Conservation (phyloP, 805 yeast species). For the Metschnikowia cerradonensis region DNA sequence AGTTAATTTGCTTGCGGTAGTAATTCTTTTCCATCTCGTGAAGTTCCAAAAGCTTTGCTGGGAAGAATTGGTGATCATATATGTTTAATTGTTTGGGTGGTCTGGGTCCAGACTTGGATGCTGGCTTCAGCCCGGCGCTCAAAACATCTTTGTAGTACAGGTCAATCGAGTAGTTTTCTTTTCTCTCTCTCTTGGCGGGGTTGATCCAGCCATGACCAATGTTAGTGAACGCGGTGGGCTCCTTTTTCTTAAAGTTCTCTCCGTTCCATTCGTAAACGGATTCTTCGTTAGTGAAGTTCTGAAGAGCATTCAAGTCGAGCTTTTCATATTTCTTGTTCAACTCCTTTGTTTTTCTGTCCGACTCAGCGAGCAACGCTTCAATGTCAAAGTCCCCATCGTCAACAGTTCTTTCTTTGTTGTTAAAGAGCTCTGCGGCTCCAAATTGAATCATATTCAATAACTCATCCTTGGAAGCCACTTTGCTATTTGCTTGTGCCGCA, state of each 20-base stretch:
- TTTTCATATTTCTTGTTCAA: slow-evolving; percentile 60
- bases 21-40: slow-evolving; percentile 79
- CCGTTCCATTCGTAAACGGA: slow-evolving; percentile 88
- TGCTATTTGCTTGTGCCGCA: slow-evolving; percentile 31
- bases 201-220: slow-evolving; percentile 69
- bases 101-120: slow-evolving; percentile 56
- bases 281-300: slow-evolving; percentile 64
- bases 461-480: slow-evolving; percentile 60
- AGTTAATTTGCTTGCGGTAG: slow-evolving; percentile 64
- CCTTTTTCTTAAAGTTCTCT: slow-evolving; percentile 64
- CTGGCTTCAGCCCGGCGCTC: slow-evolving; percentile 50
- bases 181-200: slow-evolving; percentile 80
- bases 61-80: slow-evolving; percentile 89
- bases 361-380: slow-evolving; percentile 54
- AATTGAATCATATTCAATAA: slow-evolving; percentile 77
- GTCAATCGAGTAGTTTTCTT: slow-evolving; percentile 83
- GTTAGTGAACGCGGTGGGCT: slow-evolving; percentile 44
- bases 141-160: slow-evolving; percentile 80
- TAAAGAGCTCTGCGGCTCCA: slow-evolving; percentile 69
- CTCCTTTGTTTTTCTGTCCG: slow-evolving; percentile 61
- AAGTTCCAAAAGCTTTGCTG: slow-evolving; percentile 68
- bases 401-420: slow-evolving; percentile 27
- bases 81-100: slow-evolving; percentile 82
- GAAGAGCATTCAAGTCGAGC: slow-evolving; percentile 72
- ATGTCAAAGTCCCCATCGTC: slow-evolving; percentile 52